Percentiles rank a stretch among this genome's conserved stretches.
Conservation (phyloP, 768 basidiomycete species). For the Xanthoconium purpureum region DNA sequence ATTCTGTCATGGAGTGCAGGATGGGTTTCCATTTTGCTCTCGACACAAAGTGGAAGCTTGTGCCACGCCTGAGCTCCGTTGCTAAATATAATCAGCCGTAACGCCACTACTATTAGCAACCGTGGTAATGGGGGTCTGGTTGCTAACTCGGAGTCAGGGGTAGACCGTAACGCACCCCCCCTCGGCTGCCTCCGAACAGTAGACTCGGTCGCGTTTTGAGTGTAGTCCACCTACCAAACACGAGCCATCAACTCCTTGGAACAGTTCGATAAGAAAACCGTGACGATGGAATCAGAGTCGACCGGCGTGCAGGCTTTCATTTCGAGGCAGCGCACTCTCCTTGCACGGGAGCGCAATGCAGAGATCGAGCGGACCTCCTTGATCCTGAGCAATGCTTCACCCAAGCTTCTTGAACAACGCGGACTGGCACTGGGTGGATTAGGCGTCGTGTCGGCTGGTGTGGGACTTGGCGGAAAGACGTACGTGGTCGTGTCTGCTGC, state of each 20-base stretch:
- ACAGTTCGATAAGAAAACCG: not conserved
- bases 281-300: constrained; percentile 18
- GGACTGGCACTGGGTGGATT: constrained; percentile 79
- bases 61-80: no score
- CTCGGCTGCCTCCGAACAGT: no score
- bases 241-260: not conserved
- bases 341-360: constrained; percentile 72
- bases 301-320: constrained; percentile 59
- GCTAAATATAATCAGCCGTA: no score
- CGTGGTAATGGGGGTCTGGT: no score
- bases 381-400: constrained; percentile 77
- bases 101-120: no score
- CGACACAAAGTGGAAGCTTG: no score
- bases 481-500: constrained; percentile 31
- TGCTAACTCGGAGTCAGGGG: no score
- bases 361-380: constrained; percentile 80
- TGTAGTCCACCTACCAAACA: no score
- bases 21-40: no score
- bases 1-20: no score
- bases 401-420: constrained; percentile 82
- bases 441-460: constrained; percentile 63
- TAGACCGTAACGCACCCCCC: no score
- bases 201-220: no score
- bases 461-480: constrained; percentile 94
- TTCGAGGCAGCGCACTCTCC: constrained; percentile 60